Evolutionary conservation across 2,329 filamentous ascomycete genomes (phyloP), one percentile per base, ranked within the genome.

Genomic region (Aspergillus fumigatiaffinis): DNA sequence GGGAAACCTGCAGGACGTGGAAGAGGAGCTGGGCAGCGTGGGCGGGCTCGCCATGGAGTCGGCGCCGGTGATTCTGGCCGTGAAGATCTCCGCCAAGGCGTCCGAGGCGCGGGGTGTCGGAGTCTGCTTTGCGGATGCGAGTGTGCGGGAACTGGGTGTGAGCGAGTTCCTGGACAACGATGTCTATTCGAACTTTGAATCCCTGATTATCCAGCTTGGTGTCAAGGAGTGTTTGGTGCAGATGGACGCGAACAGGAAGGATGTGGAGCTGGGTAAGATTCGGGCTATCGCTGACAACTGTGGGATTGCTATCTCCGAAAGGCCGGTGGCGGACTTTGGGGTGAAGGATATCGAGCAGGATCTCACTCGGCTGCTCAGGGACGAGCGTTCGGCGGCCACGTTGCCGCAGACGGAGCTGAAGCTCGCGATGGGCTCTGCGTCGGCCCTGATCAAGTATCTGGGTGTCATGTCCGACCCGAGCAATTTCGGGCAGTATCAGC

Each of bases 121-220:
- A 8, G 93, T 99, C 4, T 97, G 94, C 76, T 99, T 99, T 71
- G 95, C 94, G 7, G 94, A 99, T 79, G 94, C 95, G 1, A 97
- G 91, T 64, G 93, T 97, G 26, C 84, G 94, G 52, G 94, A 99
- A 78, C 83, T 99, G 2, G 94, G 94, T 8, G 92, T 99, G 54
- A 96, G 91, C 79, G 95, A 99, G 71, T 99, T 99, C 64, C 84
- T 96, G n/a, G 94, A 99, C 80, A 99, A 97, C 70, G 94, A 99
- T 71, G 82, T 97, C 9, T 99, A 95, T 78, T 97, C 93, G 53
- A 99, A 99, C 73, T 95, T 99, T 64, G 94, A 99, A 77, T 92
- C 92, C 3, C 82, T 99, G 20, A 84, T 99, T 53, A 99, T 99
- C 64, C 95, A 99, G 71, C 85, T 99, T 3, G 94, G 94, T 5